Evolutionary conservation across 176 grass and related monocot species (phyloP), one percentile per base, ranked within the genome.

Genomic region (Carex littledalei): DNA sequence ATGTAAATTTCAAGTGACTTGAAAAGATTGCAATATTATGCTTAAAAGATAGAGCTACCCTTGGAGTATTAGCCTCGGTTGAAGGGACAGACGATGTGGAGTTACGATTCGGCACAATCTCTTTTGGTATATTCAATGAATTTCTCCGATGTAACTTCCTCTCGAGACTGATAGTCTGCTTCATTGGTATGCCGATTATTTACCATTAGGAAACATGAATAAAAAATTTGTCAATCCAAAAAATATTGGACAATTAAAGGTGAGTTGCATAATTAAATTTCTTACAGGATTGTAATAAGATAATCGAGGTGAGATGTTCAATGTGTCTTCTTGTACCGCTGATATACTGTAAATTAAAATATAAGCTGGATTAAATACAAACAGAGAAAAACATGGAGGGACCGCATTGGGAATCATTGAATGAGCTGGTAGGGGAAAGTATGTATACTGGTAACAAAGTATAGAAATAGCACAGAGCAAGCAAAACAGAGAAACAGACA

Each of bases 221-320:
- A 13, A 4, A 17, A 76, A 21, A 50, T 77, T 53, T 77, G 43
- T 76, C 71, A 45, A 85, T 84, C 49, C 15, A 72, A 83, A 1
- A 72, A 66, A 12, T 83, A 29, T 9, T 53, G 29, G 31, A 64
- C 49, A 75, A 76, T 3, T 34, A 3, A 34, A 12, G 1, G 41
- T n/a, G 10, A 70, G 55, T 26, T 1, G 24, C 0, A 60, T 66
- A 73, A 69, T 62, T 85, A 82, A 87, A 85, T 90, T 88, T 79
- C 92, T 91, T 91, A 94, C 92, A 88, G 92, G 86, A 88, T 83
- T 87, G 58, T 88, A 60, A 83, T 90, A 80, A 10, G 92, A 92
- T 29, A 88, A 66, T 74, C 88, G 86, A 1, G 92, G 86, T 0
- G 88, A 90, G 21, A 88, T 85, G 37, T 90, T 89, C 54, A 60